Percentiles rank a stretch among this genome's conserved stretches.
These are phyloP conservation scores for Irpex sp. DNA, from an alignment of 1,284 basidiomycete genomes.

Conservation along the genomic window DNA sequence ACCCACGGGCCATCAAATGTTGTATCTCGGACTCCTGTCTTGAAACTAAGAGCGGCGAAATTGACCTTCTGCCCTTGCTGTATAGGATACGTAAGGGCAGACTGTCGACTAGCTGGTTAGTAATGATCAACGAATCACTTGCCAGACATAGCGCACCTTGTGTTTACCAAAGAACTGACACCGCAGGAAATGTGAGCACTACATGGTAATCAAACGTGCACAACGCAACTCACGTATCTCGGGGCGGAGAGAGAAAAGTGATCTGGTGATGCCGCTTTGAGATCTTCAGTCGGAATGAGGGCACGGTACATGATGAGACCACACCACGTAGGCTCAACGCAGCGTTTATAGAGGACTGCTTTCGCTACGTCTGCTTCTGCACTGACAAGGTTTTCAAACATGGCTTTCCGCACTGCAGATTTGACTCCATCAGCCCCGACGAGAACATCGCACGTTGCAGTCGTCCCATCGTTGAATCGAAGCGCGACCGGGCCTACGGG, in stretches of 20 bases:
- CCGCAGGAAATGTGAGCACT: not conserved
- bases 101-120: conserved; percentile 25
- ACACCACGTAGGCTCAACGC: conserved; percentile 15
- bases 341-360: not conserved
- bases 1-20: conserved; percentile 44
- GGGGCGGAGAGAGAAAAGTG: conserved; percentile 10
- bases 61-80: conserved; percentile 42
- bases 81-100: conserved; percentile 47
- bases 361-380: not conserved
- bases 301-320: conserved; percentile 17
- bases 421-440: conserved; percentile 48
- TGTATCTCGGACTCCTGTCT: conserved; percentile 36
- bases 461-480: conserved; percentile 39
- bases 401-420: conserved; percentile 15
- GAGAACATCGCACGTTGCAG: conserved; percentile 44
- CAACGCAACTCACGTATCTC: conserved; percentile 11
- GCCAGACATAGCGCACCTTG: conserved; percentile 6
- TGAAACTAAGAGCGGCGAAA: conserved; percentile 42
- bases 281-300: conserved; percentile 7
- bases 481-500: conserved; percentile 13
- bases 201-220: too few relatives aligned
- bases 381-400: conserved; percentile 21
- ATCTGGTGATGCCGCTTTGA: conserved; percentile 4
- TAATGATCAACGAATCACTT: not conserved
- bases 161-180: conserved; percentile 15